Evolutionary conservation across 1,284 basidiomycete genomes (phyloP).

Genomic region (Cystobasidium slooffiae): DNA sequence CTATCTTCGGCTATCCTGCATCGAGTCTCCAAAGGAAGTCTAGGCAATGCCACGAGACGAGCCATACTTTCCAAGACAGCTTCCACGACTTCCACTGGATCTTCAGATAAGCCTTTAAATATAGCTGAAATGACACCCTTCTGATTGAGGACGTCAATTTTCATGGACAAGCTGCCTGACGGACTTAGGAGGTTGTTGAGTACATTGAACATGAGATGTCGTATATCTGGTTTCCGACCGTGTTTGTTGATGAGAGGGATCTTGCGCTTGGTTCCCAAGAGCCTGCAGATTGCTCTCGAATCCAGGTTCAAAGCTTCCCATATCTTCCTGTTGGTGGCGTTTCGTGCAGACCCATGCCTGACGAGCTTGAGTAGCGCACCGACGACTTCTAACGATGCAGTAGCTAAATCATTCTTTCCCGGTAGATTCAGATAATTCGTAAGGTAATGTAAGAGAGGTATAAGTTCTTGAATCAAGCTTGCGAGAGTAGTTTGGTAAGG

Average conservation of each 20-base stretch:
- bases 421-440: constrained; percentile 27
- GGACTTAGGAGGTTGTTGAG: constrained; percentile 28
- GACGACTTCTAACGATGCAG: constrained; percentile 37
- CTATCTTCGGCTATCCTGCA: constrained; percentile 41
- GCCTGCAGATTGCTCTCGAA: constrained; percentile 14
- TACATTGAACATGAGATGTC: constrained; percentile 36
- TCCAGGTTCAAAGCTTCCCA: constrained; percentile 39
- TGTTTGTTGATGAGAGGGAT: constrained; percentile 32
- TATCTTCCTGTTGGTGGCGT: constrained; percentile 35
- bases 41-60: constrained; percentile 1
- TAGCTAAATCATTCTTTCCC: constrained; percentile 42
- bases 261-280: constrained; percentile 32
- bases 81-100: constrained; percentile 32
- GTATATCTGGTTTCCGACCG: constrained; percentile 41
- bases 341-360: constrained; percentile 30
- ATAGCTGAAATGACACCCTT: constrained; percentile 40
- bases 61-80: constrained; percentile 37
- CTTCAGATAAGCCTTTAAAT: constrained; percentile 28
- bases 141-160: constrained; percentile 37
- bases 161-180: constrained; percentile 19
- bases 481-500: constrained; percentile 22
- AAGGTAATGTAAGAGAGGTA: constrained; percentile 17
- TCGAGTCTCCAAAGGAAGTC: constrained; percentile 27
- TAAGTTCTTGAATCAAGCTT: constrained; percentile 26
- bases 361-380: constrained; percentile 35